Conservation (phyloP, 1,284 basidiomycete genomes). For the Rhodotorula sp. region DNA sequence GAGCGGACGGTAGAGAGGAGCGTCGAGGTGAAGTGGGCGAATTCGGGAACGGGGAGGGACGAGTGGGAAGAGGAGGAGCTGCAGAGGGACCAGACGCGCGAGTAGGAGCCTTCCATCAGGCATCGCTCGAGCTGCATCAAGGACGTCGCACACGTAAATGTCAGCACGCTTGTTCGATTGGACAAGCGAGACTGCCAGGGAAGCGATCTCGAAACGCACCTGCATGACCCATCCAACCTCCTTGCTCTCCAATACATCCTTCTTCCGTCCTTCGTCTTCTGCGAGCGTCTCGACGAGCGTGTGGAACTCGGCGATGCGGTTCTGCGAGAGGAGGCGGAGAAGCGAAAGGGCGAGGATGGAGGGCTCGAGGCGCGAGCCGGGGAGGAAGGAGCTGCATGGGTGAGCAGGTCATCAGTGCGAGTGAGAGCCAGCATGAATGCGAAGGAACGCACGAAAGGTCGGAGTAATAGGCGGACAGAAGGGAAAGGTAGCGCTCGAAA, state of each 20-base stretch:
- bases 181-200: not conserved
- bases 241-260: conserved; percentile 21
- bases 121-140: conserved; percentile 66
- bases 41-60: conserved; percentile 61
- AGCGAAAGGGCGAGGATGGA: conserved; percentile 90
- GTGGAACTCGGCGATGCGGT: conserved; percentile 96
- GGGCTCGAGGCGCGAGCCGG: conserved; percentile 78
- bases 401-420: not conserved
- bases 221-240: conserved; percentile 41
- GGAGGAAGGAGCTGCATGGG: conserved; percentile 55
- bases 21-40: conserved; percentile 84
- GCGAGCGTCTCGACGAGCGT: conserved; percentile 92
- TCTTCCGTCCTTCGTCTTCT: not conserved
- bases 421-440: not conserved
- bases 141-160: not conserved
- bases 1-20: conserved; percentile 90
- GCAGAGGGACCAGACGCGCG: conserved; percentile 94
- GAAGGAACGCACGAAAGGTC: conserved; percentile 56
- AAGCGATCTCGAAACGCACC: conserved; percentile 7
- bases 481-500: conserved; percentile 92
- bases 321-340: conserved; percentile 89
- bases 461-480: conserved; percentile 87
- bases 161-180: conserved; percentile 69
- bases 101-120: conserved; percentile 98
- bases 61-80: conserved; percentile 50